These are phyloP conservation scores for Leucocoprinus leucothites DNA, from an alignment of 768 basidiomycete genomes.

Conservation along the genomic window DNA sequence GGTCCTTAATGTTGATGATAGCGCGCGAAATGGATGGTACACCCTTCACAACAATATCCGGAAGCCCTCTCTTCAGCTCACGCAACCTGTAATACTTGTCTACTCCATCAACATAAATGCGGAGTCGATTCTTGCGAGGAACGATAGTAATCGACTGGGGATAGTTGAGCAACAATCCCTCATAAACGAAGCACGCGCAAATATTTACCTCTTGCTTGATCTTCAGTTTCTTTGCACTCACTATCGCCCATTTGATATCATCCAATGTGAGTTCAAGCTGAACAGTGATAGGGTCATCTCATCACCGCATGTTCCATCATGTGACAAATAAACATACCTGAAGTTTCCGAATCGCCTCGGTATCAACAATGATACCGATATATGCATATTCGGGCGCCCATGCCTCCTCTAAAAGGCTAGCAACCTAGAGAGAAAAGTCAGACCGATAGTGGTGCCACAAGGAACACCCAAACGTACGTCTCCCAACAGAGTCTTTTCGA, in stretches of 20 bases:
- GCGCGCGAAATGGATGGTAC: constrained; percentile 86
- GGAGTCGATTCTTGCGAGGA: constrained; percentile 67
- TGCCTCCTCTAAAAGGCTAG: constrained; percentile 90
- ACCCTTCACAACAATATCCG: constrained; percentile 89
- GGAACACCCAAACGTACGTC: constrained; percentile 73
- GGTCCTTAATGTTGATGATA: constrained; percentile 94
- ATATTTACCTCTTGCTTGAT: constrained; percentile 77
- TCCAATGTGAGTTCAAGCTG: constrained; percentile 92
- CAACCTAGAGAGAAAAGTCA: constrained; percentile 53
- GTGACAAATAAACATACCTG: constrained; percentile 48
- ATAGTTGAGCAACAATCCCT: not conserved
- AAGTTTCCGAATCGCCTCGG: constrained; percentile 81
- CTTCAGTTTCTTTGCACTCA: constrained; percentile 84
- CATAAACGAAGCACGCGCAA: no score
- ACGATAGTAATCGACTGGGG: constrained; percentile 71
- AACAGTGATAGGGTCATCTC: not conserved
- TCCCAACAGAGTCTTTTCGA: constrained; percentile 93
- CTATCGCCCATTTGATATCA: constrained; percentile 91
- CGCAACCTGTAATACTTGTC: constrained; percentile 84
- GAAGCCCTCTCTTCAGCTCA: constrained; percentile 79
- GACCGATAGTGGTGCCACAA: not conserved
- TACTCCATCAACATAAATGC: constrained; percentile 74
- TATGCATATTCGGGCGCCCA: constrained; percentile 94
- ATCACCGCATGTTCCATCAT: not conserved
- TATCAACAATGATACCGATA: constrained; percentile 89